A percentile compares a stretch with the other conserved stretches of the same genome.
Evolutionary conservation across 2,329 filamentous ascomycete genomes (phyloP).

Genomic region (Coleophoma cylindrospora): DNA sequence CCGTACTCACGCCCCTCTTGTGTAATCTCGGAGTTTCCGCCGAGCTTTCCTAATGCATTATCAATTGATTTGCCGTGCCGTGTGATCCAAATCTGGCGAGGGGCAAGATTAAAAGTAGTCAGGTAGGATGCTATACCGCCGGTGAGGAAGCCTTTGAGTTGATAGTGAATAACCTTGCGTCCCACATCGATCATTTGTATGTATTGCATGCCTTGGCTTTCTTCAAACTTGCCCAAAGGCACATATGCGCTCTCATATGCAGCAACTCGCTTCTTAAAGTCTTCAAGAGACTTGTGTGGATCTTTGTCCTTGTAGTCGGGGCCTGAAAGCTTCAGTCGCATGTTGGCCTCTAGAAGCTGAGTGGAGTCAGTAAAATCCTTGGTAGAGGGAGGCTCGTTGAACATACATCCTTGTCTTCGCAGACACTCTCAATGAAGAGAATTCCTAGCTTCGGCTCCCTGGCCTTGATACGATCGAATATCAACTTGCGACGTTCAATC

Average conservation of each 20-base stretch:
- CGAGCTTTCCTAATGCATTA: constrained; percentile 82
- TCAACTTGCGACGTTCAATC: constrained; percentile 72
- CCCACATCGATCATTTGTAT: constrained; percentile 97
- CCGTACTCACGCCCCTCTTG: constrained; percentile 77
- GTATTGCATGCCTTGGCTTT: constrained; percentile 85
- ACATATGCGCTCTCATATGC: constrained; percentile 95
- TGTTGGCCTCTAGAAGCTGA: constrained; percentile 83
- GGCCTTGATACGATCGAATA: constrained; percentile 78
- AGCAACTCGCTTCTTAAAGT: constrained; percentile 88
- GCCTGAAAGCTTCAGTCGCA: constrained; percentile 92
- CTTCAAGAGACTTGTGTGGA: constrained; percentile 73
- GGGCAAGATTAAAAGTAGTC: constrained; percentile 93
- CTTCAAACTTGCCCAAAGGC: constrained; percentile 85
- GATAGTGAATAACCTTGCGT: constrained; percentile 85
- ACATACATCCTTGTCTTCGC: constrained; percentile 66
- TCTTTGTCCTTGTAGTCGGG: constrained; percentile 96
- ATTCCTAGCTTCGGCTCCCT: constrained; percentile 86
- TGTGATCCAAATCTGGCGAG: constrained; percentile 97
- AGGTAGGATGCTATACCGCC: constrained; percentile 92
- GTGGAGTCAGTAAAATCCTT: constrained; percentile 5
- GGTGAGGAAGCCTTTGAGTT: constrained; percentile 86
- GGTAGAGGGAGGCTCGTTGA: neutral
- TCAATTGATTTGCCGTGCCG: constrained; percentile 88
- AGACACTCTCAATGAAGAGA: constrained; percentile 92
- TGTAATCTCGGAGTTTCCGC: constrained; percentile 82